Evolutionary conservation across 495 filamentous ascomycete species (phyloP), one percentile per base, ranked within the genome.

Genomic region (Neurospora sp.): DNA sequence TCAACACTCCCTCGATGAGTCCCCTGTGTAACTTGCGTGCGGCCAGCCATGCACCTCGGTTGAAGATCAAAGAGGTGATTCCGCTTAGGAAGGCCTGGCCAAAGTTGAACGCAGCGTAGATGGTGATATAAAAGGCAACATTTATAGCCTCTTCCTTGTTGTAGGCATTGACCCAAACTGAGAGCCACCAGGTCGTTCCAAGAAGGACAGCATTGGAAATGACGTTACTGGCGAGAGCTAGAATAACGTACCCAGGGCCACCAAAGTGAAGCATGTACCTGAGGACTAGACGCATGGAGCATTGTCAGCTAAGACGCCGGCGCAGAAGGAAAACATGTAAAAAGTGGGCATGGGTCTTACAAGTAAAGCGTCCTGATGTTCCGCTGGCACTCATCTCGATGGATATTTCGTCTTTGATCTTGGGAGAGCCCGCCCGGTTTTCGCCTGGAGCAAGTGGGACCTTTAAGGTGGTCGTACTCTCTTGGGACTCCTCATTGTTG

Each of bases 161-260:
- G 41, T 83, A 83, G 7, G 83, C 81, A 23, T 91, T 87, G 11
- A 86, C 87, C 70, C 92, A 84, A n/a, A 87, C 74, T 14, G 84
- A 79, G 44, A 87, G 81, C 80, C 84, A 85, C 46, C 84, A 75
- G 38, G 79, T 77, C 0, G 78, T 79, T 20, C 74, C 78, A 27
- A 84, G 75, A 42, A 79, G 78, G 7, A 78, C 73, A 12, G 73
- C 76, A 14, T 78, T 79, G 46, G 74, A 73, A 10, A 83, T 71
- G n/a, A 80, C 38, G 35, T 75, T 80, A 75, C 77, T 78, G 18
- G 73, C 5, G 9, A 83, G 74, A 48, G 80, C 74, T 40, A 81
- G 72, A 23, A 79, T 35, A 12, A 77, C 79, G 38, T 82, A 81
- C 9, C 79, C 46, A 4, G 78, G 75, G 37, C 78, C 78, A 5